Conservation (phyloP, 306 rosid species). For the Gynostemma pentaphyllum region DNA sequence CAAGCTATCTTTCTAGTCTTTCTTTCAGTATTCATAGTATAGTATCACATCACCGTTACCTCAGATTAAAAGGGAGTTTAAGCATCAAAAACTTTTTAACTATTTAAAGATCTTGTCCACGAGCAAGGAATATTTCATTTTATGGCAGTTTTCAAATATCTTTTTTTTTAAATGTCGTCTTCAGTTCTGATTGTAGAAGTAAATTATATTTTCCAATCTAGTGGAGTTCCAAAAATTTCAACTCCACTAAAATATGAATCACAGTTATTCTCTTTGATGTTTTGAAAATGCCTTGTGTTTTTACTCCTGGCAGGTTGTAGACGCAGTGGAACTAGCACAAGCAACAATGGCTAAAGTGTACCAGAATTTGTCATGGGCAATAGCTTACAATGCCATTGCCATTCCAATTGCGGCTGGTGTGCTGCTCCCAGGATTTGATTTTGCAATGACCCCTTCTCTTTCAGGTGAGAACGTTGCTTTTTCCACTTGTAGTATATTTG, state of each 20-base stretch:
- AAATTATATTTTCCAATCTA: neutral
- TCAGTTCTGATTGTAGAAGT: neutral
- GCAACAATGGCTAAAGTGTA: slow-evolving; percentile 88
- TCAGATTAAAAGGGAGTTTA: neutral
- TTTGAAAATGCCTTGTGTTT: neutral
- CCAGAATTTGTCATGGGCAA: slow-evolving; percentile 92
- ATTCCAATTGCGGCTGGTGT: slow-evolving; percentile 85
- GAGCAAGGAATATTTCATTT: neutral
- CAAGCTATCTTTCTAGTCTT: neutral
- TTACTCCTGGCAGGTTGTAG: slow-evolving; percentile 52
- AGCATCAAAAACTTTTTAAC: neutral
- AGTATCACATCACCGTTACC: neutral
- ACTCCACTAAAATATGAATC: neutral
- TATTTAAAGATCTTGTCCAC: neutral
- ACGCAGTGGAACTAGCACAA: slow-evolving; percentile 81
- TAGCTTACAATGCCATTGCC: slow-evolving; percentile 71
- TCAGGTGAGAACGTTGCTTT: slow-evolving; percentile 45
- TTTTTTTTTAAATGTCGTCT: neutral
- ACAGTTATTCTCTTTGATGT: neutral
- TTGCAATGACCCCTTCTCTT: slow-evolving; percentile 98
- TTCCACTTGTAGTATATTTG: slow-evolving; percentile 3
- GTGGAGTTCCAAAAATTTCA: neutral
- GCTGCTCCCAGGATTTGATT: slow-evolving; percentile 78
- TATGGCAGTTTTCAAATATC: neutral
- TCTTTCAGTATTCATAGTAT: neutral